A percentile compares a stretch with the other conserved stretches of the same genome.
phyloP scores from a whole-genome alignment of 345 rosid species.

The Populus davidiana region DNA sequence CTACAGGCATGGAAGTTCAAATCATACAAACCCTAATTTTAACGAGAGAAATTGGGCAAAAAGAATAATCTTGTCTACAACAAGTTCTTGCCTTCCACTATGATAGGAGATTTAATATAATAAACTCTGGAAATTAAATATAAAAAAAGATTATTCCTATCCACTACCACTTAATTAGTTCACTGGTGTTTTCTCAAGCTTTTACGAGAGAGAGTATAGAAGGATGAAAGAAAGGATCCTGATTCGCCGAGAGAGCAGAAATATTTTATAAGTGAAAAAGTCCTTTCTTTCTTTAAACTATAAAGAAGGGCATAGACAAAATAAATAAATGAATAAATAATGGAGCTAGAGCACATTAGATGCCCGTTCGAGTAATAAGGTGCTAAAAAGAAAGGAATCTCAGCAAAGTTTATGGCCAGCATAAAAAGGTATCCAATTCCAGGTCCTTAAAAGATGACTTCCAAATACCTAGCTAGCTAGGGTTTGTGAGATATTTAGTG shows the following conservation, averaged over 20 bases:
- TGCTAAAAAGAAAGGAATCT: neutral
- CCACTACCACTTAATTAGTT: neutral
- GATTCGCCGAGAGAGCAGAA: neutral
- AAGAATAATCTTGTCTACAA: neutral
- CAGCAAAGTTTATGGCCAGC: constrained; percentile 1
- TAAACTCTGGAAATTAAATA: neutral
- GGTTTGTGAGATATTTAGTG: neutral
- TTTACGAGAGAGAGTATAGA: neutral
- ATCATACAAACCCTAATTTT: neutral
- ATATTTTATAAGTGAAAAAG: neutral
- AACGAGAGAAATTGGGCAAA: neutral
- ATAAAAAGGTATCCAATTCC: neutral
- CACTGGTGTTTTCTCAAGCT: neutral
- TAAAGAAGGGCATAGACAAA: neutral
- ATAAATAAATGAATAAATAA: neutral
- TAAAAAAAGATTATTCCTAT: neutral
- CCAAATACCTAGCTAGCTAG: constrained; percentile 11
- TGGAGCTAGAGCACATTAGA: neutral
- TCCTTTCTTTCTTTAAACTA: neutral
- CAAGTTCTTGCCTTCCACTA: neutral
- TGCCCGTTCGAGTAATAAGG: neutral
- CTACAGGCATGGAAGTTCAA: neutral
- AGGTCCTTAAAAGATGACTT: neutral
- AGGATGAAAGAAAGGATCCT: neutral
- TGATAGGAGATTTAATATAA: neutral